Base-by-base conservation (phyloP, 352 stramenopile species). In the Phytopythium sindhum region DNA sequence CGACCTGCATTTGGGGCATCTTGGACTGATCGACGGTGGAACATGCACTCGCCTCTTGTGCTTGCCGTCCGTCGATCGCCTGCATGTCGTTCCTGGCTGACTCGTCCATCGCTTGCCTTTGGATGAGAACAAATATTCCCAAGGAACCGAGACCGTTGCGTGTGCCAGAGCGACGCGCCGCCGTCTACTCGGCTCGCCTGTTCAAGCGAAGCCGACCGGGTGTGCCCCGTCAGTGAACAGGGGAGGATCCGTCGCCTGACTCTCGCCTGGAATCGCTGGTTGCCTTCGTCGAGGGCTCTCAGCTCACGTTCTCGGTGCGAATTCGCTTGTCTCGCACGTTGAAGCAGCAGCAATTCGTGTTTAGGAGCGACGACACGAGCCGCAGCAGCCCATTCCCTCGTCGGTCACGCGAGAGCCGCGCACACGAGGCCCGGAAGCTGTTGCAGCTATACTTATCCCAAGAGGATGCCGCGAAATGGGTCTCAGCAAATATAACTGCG, bases 401-500 rank as follows among this genome's bases (percentile, higher is more conserved):
- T 35, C 4, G 23, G 6, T 8, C 28, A 17, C 48, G 48, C 48
- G 39, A 55, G 28, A 55, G 48, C 48, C 48, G 7, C 48, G 48
- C 14, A 21, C 48, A 31, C 52, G 26, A 19, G 42, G 21, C 17
- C 21, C 2, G 0, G 12, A 35, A 15, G 54, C 26, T 50, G 54
- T 50, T 60, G 54, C n/a, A 50, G 54, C 54, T 60, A 60, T 48
- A 60, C 31, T 60, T 60, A 60, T 60, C 54, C 54, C 35, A 33
- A 50, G 54, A 50, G 33, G 26, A 50, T 23, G 54, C 54, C 7
- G 54, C 24, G 54, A 50, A 50, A 17, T n/a, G n/a, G n/a, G 4
- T 12, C 4, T 6, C 15, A 6, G 28, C 26, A 53, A 54, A 55
- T 55, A 55, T 37, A 55, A 55, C 48, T 24, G 15, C 48, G 17